phyloP scores from a whole-genome alignment of 140 eudicot genomes.

The Bidens hawaiensis region DNA sequence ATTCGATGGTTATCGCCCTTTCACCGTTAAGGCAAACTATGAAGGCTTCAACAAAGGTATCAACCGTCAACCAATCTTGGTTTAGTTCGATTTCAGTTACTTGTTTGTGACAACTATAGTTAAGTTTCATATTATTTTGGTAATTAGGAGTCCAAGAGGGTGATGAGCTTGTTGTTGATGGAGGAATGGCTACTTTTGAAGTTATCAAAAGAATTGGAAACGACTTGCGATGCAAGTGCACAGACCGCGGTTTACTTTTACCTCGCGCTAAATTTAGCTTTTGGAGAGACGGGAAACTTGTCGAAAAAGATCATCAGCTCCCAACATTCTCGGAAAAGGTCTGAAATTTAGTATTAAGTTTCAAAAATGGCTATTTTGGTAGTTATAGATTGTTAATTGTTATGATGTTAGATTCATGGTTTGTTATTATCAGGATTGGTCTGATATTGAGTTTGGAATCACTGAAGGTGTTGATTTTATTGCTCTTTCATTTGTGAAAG shows the following conservation, averaged over 20 bases:
- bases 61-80: background rate
- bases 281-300: conserved; percentile 75
- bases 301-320: conserved; percentile 45
- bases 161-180: conserved; percentile 70
- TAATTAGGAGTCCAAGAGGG: conserved; percentile 56
- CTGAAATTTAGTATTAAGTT: background rate
- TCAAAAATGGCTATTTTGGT: background rate
- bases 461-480: conserved; percentile 66
- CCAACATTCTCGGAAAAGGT: conserved; percentile 68
- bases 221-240: conserved; percentile 50
- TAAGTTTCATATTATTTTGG: background rate
- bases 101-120: background rate
- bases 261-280: conserved; percentile 75
- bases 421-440: conserved; percentile 55
- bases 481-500: conserved; percentile 68
- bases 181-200: conserved; percentile 74
- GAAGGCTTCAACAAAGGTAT: conserved; percentile 71
- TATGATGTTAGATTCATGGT: conserved; percentile 1
- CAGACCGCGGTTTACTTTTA: conserved; percentile 46
- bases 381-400: background rate
- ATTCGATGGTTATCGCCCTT: conserved; percentile 57
- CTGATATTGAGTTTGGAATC: conserved; percentile 77
- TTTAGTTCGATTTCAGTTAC: background rate
- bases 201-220: conserved; percentile 43
- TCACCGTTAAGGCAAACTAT: conserved; percentile 61